These are phyloP conservation scores for Aquilaria agallochum DNA, from an alignment of 441 rosid species.

Conservation along the genomic window DNA sequence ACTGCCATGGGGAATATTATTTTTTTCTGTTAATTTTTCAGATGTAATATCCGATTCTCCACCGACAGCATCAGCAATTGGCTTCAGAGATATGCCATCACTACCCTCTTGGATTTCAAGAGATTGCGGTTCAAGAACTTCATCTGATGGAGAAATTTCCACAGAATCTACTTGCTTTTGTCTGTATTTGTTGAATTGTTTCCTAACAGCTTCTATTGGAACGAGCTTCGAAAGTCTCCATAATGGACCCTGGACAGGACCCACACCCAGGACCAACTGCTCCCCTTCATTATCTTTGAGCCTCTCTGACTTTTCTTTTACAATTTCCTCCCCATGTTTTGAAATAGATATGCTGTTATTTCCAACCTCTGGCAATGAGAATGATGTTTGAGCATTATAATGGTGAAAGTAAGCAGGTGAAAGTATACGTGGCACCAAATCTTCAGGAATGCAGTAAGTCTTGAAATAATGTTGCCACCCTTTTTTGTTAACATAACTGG, in stretches of 20 bases:
- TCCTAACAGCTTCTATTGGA: conserved; percentile 73
- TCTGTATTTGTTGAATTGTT: conserved; percentile 54
- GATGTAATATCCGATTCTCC: conserved; percentile 28
- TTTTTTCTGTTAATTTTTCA: conserved; percentile 43
- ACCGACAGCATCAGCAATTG: conserved; percentile 43
- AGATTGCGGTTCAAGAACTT: conserved; percentile 65
- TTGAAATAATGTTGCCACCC: conserved; percentile 96
- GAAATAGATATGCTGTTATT: conserved; percentile 22
- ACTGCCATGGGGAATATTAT: conserved; percentile 16
- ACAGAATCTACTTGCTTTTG: conserved; percentile 49
- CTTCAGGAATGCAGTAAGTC: conserved; percentile 98
- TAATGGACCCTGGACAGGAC: conserved; percentile 88
- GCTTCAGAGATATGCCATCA: conserved; percentile 92
- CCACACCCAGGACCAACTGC: conserved; percentile 90
- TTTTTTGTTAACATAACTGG: conserved; percentile 83
- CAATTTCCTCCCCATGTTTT: conserved; percentile 31
- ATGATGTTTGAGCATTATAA: conserved; percentile 68
- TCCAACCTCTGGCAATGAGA: conserved; percentile 41
- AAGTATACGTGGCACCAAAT: conserved; percentile 90
- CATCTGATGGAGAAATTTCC: conserved; percentile 43
- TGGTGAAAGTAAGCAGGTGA: conserved; percentile 99
- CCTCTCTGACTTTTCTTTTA: conserved; percentile 44
- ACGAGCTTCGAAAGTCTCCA: conserved; percentile 97
- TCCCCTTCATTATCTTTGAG: conserved; percentile 54
- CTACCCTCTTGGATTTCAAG: conserved; percentile 97